Base-by-base conservation (phyloP, 148 eudicot genomes). In the Nyssa sinensis region DNA sequence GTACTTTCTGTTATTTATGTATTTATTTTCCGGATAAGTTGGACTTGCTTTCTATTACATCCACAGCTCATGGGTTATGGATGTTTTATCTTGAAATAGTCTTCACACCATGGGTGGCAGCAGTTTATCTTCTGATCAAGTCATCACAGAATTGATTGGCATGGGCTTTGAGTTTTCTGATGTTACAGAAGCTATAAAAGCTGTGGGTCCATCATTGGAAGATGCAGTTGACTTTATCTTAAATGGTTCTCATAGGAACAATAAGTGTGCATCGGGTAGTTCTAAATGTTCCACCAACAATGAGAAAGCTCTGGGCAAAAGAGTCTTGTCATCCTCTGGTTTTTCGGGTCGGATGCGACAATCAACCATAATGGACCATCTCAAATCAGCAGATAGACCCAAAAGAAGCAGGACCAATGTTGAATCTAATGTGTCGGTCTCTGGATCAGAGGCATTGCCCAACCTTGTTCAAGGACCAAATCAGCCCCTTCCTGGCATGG, bases 111-210 rank as follows among this genome's bases (percentile, higher is more conserved):
- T 85, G 91, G 87, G 73, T 37, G 77, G 66, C 62, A 67, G 47
- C 28, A 29, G 60, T 37, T 47, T 78, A 31, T 44, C 66, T 33
- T 69, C 83, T 23, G 88, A 87, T 62, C 82, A 76, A 49, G 80
- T 82, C 34, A 62, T 84, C 31, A 79, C 80, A 0, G 79, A 82
- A 69, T 75, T 92, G 74, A 68, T 81, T 68, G 86, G 71, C 31
- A 88, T 84, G 94, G 92, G 91, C 61, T 88, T 90, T 63, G 88
- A 85, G 64, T 70, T 75, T 25, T 74, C 81, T 51, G 77, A 74
- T 69, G 81, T 78, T 65, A 64, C 68, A 24, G 80, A 86, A 80
- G 95, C 95, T 23, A 7, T 90, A 64, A 79, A 81, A 74, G 82
- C 82, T 14, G 91, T 84, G 57, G 93, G 97, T 63, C 84, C 86